These are phyloP conservation scores for Pseudozyma sp. DNA, from an alignment of 1,284 basidiomycete genomes.

Conservation along the genomic window DNA sequence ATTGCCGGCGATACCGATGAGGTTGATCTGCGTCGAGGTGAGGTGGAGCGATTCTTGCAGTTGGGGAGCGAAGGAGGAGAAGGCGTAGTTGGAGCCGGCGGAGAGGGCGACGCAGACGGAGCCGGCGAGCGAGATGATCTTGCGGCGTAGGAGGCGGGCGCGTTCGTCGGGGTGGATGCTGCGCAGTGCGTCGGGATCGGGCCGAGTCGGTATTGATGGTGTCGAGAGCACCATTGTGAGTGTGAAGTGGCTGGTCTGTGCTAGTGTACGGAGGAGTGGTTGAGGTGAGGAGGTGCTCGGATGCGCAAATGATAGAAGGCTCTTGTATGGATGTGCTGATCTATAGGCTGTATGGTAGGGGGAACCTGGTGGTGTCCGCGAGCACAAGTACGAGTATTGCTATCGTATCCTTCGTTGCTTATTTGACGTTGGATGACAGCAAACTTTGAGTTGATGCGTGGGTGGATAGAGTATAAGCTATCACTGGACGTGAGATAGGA, in stretches of 20 bases:
- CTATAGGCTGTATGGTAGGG: too few relatives aligned
- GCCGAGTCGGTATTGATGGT: not conserved
- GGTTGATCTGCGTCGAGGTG: slow-evolving; percentile 67
- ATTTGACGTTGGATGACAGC: too few relatives aligned
- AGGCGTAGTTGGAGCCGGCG: slow-evolving; percentile 68
- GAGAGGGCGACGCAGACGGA: slow-evolving; percentile 64
- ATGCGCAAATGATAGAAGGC: not conserved
- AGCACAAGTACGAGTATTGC: too few relatives aligned
- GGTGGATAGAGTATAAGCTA: too few relatives aligned
- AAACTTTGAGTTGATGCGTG: too few relatives aligned
- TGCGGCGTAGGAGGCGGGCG: slow-evolving; percentile 26
- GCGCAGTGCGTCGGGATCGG: not conserved
- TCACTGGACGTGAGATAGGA: too few relatives aligned
- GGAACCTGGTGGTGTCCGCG: too few relatives aligned
- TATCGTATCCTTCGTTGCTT: too few relatives aligned
- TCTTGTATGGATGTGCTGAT: not conserved
- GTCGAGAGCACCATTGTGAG: not conserved
- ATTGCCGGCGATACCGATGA: slow-evolving; percentile 69
- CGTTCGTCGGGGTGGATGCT: slow-evolving; percentile 8
- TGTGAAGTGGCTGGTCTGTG: slow-evolving; percentile 2
- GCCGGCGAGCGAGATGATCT: slow-evolving; percentile 59
- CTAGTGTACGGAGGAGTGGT: not conserved
- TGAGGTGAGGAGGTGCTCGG: not conserved
- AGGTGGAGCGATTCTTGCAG: slow-evolving; percentile 67
- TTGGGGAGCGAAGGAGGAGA: slow-evolving; percentile 68